Conservation (phyloP, 2,329 filamentous ascomycete genomes). For the Claviceps quebecensis region DNA sequence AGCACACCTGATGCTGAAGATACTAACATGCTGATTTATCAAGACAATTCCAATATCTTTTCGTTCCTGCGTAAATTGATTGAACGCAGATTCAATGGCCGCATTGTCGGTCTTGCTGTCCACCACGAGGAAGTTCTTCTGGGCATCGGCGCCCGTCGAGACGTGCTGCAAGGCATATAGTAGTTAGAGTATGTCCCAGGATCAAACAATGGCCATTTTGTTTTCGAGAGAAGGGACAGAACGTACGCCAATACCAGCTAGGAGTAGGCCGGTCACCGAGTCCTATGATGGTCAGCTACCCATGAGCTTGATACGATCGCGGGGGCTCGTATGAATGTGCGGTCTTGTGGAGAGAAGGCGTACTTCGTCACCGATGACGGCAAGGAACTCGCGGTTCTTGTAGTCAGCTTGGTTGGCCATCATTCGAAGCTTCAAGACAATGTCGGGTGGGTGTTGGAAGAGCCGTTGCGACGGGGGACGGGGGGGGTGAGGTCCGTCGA, state of each 20-base stretch:
- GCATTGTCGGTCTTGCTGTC: constrained; percentile 83
- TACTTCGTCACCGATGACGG: constrained; percentile 96
- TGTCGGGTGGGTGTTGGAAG: not conserved
- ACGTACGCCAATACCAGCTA: constrained; percentile 81
- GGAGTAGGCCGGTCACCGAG: constrained; percentile 86
- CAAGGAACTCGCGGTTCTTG: constrained; percentile 88
- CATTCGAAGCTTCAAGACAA: constrained; percentile 8
- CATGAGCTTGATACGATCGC: not conserved
- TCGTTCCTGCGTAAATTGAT: constrained; percentile 72
- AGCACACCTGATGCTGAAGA: not conserved
- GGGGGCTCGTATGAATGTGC: not conserved
- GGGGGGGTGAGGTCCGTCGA: not conserved
- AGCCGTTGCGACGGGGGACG: not conserved
- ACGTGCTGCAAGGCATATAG: constrained; percentile 53
- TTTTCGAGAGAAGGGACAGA: not conserved
- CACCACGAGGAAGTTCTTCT: constrained; percentile 97
- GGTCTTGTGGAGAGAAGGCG: constrained; percentile 7
- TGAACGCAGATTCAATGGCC: constrained; percentile 80
- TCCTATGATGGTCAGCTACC: constrained; percentile 44
- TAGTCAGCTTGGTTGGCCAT: constrained; percentile 44
- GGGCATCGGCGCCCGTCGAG: constrained; percentile 73
- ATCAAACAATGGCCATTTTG: not conserved
- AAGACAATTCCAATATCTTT: constrained; percentile 95
- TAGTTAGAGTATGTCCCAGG: not conserved
- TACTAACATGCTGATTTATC: constrained; percentile 88